Evolutionary conservation across 495 filamentous ascomycete species (phyloP), one percentile per base, ranked within the genome.

Genomic region (Evernia prunastri): DNA sequence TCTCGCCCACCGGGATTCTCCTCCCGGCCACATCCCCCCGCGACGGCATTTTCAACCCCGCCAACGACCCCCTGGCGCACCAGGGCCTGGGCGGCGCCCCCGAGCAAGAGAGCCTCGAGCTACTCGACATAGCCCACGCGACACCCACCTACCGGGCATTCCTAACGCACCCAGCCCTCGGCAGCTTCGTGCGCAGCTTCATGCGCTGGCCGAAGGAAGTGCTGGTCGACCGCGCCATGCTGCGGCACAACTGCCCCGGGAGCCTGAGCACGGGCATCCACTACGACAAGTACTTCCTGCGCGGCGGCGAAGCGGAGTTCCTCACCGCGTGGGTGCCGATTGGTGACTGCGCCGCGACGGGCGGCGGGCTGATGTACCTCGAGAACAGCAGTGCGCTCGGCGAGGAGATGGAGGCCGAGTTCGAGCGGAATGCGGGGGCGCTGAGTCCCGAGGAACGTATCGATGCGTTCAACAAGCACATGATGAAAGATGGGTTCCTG

Each of bases 251-350:
- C 63, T 78, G 83, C 18, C 86, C 85, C 8, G 77, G 80, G 1
- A 80, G 78, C 12, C 78, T 83, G 67, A 80, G 83, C 0, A 87
- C 84, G 60, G 83, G 82, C 0, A 81, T 87, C 0, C 86, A 87
- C 67, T 87, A 87, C 67, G 85, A 88, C 67, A 84, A 86, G 70
- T 83, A 86, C 35, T 88, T 87, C 71, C 72, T 88, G n/a, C 71
- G 85, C 2, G 69, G 81, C 64, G 85, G 84, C 0, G 81, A 83
- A 36, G 77, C 81, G 10, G 83, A 80, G 1, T 79, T 76, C 64
- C 66, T 87, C 9, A 88, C 84, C 23, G 84, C 83, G 8, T 88
- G 85, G 86, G 82, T 86, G 1, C 85, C 84, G 0, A 86, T 87
- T 40, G 85, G 85, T 0, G 83, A 87, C 68, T 74, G 85, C 20